phyloP scores from a whole-genome alignment of 1,284 basidiomycete species.

The Ceratobasidium sp. region DNA sequence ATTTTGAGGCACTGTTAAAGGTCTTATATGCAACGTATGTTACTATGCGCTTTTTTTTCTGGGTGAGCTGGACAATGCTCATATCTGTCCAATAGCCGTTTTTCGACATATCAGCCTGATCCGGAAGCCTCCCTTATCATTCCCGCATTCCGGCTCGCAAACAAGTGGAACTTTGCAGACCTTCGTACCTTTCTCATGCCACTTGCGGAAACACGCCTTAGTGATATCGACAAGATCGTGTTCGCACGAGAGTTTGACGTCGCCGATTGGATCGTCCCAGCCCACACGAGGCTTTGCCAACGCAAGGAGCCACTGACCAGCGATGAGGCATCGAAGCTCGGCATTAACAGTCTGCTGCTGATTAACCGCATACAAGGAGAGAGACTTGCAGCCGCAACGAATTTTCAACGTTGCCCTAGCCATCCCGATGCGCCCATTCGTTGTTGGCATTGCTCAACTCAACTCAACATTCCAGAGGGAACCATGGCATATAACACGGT shows the following conservation, averaged over 20 bases:
- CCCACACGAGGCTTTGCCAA: conserved; percentile 30
- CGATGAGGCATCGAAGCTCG: conserved; percentile 41
- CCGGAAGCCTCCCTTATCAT: conserved; percentile 38
- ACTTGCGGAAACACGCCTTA: conserved; percentile 27
- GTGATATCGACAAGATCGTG: conserved; percentile 41
- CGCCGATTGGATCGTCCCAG: conserved; percentile 40
- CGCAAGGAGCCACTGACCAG: conserved; percentile 24
- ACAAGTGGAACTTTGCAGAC: conserved; percentile 47
- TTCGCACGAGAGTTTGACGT: conserved; percentile 43
- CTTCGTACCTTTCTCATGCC: conserved; percentile 28
- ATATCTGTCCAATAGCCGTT: no score
- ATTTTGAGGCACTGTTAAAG: neutral
- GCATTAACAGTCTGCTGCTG: conserved; percentile 11
- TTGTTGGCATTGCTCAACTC: neutral
- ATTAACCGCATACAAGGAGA: conserved; percentile 39
- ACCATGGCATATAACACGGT: neutral
- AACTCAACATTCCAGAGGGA: neutral
- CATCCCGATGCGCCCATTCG: neutral
- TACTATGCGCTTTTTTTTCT: no score
- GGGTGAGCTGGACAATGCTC: no score
- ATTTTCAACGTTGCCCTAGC: neutral
- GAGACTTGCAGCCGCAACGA: neutral
- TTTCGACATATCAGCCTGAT: conserved; percentile 1
- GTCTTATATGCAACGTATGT: conserved; percentile 3
- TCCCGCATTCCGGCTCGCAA: conserved; percentile 45